Percentiles rank a stretch among this genome's conserved stretches.
Evolutionary conservation across 1,284 basidiomycete genomes (phyloP).

Genomic region (Exobasidium rhododendri): DNA sequence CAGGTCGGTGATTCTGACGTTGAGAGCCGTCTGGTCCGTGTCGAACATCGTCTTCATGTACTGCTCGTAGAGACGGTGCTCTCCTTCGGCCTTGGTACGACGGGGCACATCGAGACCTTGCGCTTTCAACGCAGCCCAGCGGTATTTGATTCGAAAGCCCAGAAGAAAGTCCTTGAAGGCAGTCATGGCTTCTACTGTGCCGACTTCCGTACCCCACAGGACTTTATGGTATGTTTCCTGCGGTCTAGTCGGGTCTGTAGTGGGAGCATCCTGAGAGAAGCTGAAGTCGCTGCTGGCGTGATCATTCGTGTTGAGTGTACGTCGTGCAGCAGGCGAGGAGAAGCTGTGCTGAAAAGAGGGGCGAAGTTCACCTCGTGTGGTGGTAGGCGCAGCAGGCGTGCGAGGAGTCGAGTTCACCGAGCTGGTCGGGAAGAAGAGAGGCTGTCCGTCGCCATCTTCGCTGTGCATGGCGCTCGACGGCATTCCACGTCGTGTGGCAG

Average conservation of each 20-base stretch:
- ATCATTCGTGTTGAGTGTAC: slow-evolving; percentile 48
- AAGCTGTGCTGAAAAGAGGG: slow-evolving; percentile 22
- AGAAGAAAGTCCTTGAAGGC: slow-evolving; percentile 82
- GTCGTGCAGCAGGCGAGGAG: slow-evolving; percentile 60
- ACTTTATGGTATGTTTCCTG: slow-evolving; percentile 59
- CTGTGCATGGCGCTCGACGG: slow-evolving; percentile 28
- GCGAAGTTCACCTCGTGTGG: slow-evolving; percentile 48
- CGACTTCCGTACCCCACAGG: slow-evolving; percentile 95
- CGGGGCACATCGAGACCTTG: neutral
- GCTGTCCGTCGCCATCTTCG: slow-evolving; percentile 29
- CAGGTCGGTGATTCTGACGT: slow-evolving; percentile 85
- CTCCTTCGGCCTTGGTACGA: slow-evolving; percentile 36
- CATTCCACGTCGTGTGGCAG: slow-evolving; percentile 18
- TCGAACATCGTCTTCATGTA: slow-evolving; percentile 83
- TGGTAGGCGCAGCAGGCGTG: slow-evolving; percentile 38
- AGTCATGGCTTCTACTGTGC: slow-evolving; percentile 83
- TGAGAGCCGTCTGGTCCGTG: slow-evolving; percentile 81
- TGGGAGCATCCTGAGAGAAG: slow-evolving; percentile 39
- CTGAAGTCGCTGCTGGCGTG: slow-evolving; percentile 23
- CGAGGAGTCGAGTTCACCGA: slow-evolving; percentile 24
- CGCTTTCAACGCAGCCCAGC: slow-evolving; percentile 58
- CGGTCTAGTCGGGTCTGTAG: slow-evolving; percentile 24
- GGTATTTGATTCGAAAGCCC: slow-evolving; percentile 91
- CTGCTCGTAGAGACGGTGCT: slow-evolving; percentile 66
- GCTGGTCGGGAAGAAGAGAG: slow-evolving; percentile 48